These are phyloP conservation scores for Lodderomyces orthopsilosis DNA, from an alignment of 1,139 yeast species.

Conservation along the genomic window DNA sequence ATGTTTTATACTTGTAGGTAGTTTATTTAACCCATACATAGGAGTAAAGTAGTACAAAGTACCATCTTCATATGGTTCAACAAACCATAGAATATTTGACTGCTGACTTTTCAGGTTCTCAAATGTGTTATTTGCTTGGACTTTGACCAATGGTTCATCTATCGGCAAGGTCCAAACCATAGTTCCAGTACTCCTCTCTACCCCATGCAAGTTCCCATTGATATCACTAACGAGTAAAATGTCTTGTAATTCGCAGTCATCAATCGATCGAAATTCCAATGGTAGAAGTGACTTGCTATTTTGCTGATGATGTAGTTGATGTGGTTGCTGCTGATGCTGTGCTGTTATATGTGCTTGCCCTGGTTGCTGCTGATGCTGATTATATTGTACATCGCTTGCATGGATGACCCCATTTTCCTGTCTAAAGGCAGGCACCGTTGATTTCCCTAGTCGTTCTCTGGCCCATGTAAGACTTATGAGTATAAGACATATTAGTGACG, in stretches of 20 bases:
- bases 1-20: slow-evolving; percentile 80
- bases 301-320: slow-evolving; percentile 9
- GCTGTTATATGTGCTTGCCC: slow-evolving; percentile 8
- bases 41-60: slow-evolving; percentile 82
- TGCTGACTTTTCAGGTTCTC: slow-evolving; percentile 4
- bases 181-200: slow-evolving; percentile 75
- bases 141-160: slow-evolving; percentile 51
- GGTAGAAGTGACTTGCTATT: slow-evolving; percentile 24
- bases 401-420: slow-evolving; percentile 2
- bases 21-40: slow-evolving; percentile 68
- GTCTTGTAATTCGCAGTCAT: slow-evolving; percentile 60
- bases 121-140: slow-evolving; percentile 28
- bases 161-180: slow-evolving; percentile 73
- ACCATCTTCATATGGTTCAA: slow-evolving; percentile 90
- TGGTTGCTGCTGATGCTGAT: slow-evolving; percentile 1
- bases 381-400: slow-evolving; percentile 4
- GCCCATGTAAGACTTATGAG: slow-evolving; percentile 13
- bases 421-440: slow-evolving; percentile 16
- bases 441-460: slow-evolving; percentile 26
- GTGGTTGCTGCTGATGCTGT: slow-evolving; percentile 9
- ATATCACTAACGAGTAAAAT: slow-evolving; percentile 73
- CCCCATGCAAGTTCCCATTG: slow-evolving; percentile 85
- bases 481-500: slow-evolving; percentile 5
- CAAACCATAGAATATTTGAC: slow-evolving; percentile 62
- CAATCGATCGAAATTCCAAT: slow-evolving; percentile 39